These are phyloP conservation scores for Crithidia fasciculata DNA, from an alignment of 208 protist species.

Conservation along the genomic window DNA sequence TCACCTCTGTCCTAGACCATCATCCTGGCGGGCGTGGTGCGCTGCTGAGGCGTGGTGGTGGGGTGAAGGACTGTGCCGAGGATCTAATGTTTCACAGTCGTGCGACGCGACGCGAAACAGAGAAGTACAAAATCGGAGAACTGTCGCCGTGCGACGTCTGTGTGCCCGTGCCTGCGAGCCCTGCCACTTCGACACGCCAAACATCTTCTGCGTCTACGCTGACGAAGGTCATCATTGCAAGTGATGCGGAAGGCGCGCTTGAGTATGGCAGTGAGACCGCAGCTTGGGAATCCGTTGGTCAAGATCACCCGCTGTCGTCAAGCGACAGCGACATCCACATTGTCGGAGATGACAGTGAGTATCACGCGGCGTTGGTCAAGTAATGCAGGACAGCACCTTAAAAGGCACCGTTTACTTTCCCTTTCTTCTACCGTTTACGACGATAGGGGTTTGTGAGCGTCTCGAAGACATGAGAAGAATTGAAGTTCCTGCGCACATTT, in stretches of 20 bases:
- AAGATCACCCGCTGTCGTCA: slow-evolving; percentile 24
- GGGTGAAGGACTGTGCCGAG: slow-evolving; percentile 64
- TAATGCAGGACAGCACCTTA: neutral
- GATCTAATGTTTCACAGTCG: slow-evolving; percentile 71
- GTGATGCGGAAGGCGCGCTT: slow-evolving; percentile 12
- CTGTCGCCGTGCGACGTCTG: slow-evolving; percentile 31
- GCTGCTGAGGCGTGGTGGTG: slow-evolving; percentile 71
- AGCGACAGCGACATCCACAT: slow-evolving; percentile 28
- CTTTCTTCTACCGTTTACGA: neutral
- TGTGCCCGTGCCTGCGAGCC: slow-evolving; percentile 8
- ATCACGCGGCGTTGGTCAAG: neutral
- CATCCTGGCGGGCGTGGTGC: slow-evolving; percentile 73
- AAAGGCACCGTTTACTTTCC: slow-evolving; percentile 2
- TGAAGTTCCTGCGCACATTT: neutral
- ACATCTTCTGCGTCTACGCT: slow-evolving; percentile 4
- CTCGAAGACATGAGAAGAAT: neutral
- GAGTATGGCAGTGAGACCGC: slow-evolving; percentile 13
- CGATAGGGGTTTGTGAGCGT: neutral
- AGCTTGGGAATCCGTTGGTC: slow-evolving; percentile 11
- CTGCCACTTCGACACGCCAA: neutral
- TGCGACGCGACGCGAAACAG: slow-evolving; percentile 38
- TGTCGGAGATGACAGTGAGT: slow-evolving; percentile 4
- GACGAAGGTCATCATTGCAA: slow-evolving; percentile 25
- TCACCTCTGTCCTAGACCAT: slow-evolving; percentile 56
- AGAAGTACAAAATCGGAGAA: slow-evolving; percentile 68